Evolutionary conservation across 2,329 filamentous ascomycete genomes (phyloP), one percentile per base, ranked within the genome.

Genomic region (Aspergillus sp.): DNA sequence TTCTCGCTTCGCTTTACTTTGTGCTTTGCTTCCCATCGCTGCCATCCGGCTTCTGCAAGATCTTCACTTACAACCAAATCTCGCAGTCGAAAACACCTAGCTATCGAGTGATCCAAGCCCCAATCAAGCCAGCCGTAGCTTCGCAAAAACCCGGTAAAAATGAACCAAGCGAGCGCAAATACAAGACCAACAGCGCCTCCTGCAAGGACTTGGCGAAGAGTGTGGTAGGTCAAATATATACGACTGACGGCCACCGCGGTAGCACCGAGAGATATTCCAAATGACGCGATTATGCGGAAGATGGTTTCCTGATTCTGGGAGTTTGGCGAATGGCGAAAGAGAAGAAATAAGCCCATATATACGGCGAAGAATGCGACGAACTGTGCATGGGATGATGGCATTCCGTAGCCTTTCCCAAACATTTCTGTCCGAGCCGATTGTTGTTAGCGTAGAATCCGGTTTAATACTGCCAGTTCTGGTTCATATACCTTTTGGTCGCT

Each of bases 301-400:
- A 70, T 68, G 6, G 76, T 75, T 54, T 78, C 78, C 45, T 76
- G 76, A 24, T 80, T 77, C 7, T 71, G 65, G 26, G 64, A 62
- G 42, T 72, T 74, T n/a, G 89, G 88, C 5, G 81, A 80, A 74
- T 96, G 92, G 59, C 93, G 85, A 59, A 93, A 79, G 45, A 96
- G 82, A 44, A 99, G 82, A 78, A 98, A 98, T 18, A 99, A 80
- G 22, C 85, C 81, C 58, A 98, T 78, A 61, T 90, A 95, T 56
- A 96, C 78, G 57, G 91, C 89, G 83, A 96, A 98, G 80, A 91
- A 99, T 55, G 89, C 84, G 60, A 93, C 89, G 73, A 97, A 99
- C 78, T 99, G 95, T 8, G 95, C 90, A 77, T 99, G 95, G 38
- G 93, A 97, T 7, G 85, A 88, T 11, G 95, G 95, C 96, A 99